Evolutionary conservation across 495 filamentous ascomycete genomes (phyloP).

Genomic region (Penicillium waksmanii): DNA sequence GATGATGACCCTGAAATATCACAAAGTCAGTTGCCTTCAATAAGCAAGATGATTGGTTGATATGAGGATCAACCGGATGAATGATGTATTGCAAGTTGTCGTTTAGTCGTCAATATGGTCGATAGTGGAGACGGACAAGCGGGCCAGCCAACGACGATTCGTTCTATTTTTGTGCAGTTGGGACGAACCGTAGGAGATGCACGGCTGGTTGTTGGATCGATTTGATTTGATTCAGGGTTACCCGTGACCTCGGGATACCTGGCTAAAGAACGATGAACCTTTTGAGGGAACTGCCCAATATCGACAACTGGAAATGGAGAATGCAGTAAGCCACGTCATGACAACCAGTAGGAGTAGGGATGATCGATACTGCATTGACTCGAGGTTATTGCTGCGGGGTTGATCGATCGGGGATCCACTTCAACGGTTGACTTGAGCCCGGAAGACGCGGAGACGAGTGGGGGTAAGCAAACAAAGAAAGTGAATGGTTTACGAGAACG

Average conservation of each 20-base stretch:
- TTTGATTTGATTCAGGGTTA: not conserved
- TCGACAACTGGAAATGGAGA: not conserved
- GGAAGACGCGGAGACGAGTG: not conserved
- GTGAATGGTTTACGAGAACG: not conserved
- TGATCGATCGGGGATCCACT: not conserved
- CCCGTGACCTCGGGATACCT: not conserved
- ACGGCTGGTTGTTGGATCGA: not conserved
- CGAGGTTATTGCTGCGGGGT: not conserved
- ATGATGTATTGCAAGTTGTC: slow-evolving; percentile 5
- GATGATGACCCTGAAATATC: slow-evolving; percentile 4
- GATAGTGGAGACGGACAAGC: slow-evolving; percentile 2
- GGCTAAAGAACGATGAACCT: not conserved
- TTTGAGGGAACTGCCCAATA: not conserved
- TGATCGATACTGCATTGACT: not conserved
- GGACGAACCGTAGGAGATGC: slow-evolving; percentile 10
- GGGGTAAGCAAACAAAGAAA: not conserved
- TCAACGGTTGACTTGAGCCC: not conserved
- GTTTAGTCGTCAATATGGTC: slow-evolving; percentile 3
- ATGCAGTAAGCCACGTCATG: slow-evolving; percentile 1
- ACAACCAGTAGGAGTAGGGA: not conserved
- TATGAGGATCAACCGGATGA: not conserved
- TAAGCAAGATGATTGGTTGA: slow-evolving; percentile 4
- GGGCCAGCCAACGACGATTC: slow-evolving; percentile 14
- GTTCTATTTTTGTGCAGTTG: slow-evolving; percentile 19
- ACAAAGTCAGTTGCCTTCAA: not conserved